phyloP scores from a whole-genome alignment of 106 monocot genomes.

The Vanilla planifolia region DNA sequence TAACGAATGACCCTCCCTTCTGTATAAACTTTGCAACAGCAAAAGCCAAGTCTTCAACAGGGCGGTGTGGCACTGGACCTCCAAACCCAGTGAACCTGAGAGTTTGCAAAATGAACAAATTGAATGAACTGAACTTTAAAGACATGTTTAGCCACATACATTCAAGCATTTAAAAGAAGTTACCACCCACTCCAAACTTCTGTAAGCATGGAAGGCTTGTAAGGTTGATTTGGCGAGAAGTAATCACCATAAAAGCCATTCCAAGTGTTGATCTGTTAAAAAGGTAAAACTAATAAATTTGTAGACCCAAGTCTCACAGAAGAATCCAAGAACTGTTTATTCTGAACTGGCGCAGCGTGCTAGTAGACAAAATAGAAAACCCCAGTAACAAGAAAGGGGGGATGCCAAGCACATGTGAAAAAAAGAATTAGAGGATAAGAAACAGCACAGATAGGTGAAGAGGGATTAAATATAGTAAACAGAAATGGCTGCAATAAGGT shows the following conservation, averaged over 20 bases:
- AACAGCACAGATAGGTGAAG: not conserved
- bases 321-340: not conserved
- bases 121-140: not conserved
- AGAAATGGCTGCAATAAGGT: not conserved
- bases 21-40: constrained; percentile 84
- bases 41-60: constrained; percentile 87
- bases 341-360: not conserved
- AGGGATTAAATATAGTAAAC: too few relatives aligned
- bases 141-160: too few relatives aligned
- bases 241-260: constrained; percentile 89
- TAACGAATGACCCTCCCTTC: constrained; percentile 88
- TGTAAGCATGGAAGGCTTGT: constrained; percentile 91
- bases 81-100: constrained; percentile 94
- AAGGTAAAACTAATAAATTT: not conserved
- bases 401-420: not conserved
- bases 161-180: not conserved
- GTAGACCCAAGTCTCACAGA: not conserved
- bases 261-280: constrained; percentile 78
- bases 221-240: constrained; percentile 69
- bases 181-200: constrained; percentile 97
- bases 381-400: not conserved
- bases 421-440: not conserved
- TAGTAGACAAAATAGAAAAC: not conserved
- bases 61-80: constrained; percentile 71
- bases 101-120: not conserved